A percentile compares a stretch with the other conserved stretches of the same genome.
These are phyloP conservation scores for Phytopythium litorale DNA, from an alignment of 352 stramenopile species.

Conservation along the genomic window DNA sequence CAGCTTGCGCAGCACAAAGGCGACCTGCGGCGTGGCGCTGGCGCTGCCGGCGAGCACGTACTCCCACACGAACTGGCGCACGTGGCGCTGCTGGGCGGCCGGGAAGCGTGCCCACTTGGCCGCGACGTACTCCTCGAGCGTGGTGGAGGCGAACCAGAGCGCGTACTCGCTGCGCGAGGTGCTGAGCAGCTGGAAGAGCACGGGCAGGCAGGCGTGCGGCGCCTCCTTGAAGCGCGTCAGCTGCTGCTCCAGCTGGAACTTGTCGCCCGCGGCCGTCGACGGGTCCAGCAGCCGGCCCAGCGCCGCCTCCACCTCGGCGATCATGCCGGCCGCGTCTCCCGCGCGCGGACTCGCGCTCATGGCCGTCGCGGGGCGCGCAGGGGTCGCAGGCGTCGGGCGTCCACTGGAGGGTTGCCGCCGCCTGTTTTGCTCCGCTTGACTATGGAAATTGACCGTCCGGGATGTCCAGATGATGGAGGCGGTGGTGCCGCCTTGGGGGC, in stretches of 20 bases:
- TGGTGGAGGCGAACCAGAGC: slow-evolving; percentile 73
- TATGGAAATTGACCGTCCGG: no score
- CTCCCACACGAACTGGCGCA: slow-evolving; percentile 71
- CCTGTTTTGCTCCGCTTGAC: no score
- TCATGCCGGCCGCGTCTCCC: slow-evolving; percentile 19
- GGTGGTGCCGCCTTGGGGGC: neutral
- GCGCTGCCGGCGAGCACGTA: slow-evolving; percentile 25
- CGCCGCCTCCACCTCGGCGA: slow-evolving; percentile 59
- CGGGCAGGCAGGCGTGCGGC: slow-evolving; percentile 46
- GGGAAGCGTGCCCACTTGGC: slow-evolving; percentile 49
- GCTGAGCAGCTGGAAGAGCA: slow-evolving; percentile 57
- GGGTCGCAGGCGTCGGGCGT: no score
- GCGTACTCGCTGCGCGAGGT: slow-evolving; percentile 67
- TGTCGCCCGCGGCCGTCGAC: slow-evolving; percentile 35
- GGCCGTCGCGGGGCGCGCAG: neutral
- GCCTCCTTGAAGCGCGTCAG: slow-evolving; percentile 58
- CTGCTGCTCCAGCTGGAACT: slow-evolving; percentile 54
- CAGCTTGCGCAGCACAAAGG: slow-evolving; percentile 66
- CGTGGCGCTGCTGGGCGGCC: slow-evolving; percentile 28
- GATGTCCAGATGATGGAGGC: no score
- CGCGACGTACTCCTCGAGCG: slow-evolving; percentile 73
- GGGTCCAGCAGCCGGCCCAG: slow-evolving; percentile 59
- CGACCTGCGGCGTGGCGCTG: slow-evolving; percentile 18
- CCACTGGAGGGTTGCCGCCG: no score
- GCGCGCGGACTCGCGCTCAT: slow-evolving; percentile 15